A percentile compares a stretch with the other conserved stretches of the same genome.
Evolutionary conservation across 2,329 filamentous ascomycete species (phyloP).

Genomic region (Pleurostoma richardsiae): DNA sequence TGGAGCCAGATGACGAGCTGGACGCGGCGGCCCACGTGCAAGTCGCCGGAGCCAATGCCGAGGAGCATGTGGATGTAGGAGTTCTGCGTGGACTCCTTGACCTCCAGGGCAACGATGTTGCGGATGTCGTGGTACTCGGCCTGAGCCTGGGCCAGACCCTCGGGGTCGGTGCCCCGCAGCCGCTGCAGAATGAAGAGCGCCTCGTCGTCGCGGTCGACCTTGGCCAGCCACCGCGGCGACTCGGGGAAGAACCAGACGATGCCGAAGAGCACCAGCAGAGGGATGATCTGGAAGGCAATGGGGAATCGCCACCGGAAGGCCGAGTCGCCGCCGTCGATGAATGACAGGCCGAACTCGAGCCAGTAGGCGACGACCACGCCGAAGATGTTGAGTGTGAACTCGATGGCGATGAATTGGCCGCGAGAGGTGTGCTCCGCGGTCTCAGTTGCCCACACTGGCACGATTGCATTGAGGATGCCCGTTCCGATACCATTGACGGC

Average conservation of each 20-base stretch:
- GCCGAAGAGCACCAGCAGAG: constrained; percentile 7
- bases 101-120: constrained; percentile 57
- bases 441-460: constrained; percentile 68
- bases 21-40: constrained; percentile 63
- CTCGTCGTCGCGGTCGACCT: constrained; percentile 10
- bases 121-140: constrained; percentile 54
- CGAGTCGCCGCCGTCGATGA: constrained; percentile 16
- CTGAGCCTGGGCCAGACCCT: constrained; percentile 4
- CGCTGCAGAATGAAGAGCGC: constrained; percentile 7
- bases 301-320: constrained; percentile 26
- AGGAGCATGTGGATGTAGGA: constrained; percentile 64
- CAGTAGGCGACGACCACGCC: constrained; percentile 25
- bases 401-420: constrained; percentile 65
- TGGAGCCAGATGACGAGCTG: constrained; percentile 69
- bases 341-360: constrained; percentile 24
- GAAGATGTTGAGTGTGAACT: constrained; percentile 48
- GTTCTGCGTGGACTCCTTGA: constrained; percentile 50
- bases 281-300: constrained; percentile 16
- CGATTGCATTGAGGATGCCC: constrained; percentile 65
- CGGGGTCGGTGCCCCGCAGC: constrained; percentile 2
- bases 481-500: constrained; percentile 62
- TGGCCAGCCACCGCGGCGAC: constrained; percentile 13
- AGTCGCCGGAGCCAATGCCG: constrained; percentile 57
- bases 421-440: constrained; percentile 63
- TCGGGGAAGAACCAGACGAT: constrained; percentile 10